Conservation (phyloP, 257 asterid genomes). For the Nicotiana obtusifolia region DNA sequence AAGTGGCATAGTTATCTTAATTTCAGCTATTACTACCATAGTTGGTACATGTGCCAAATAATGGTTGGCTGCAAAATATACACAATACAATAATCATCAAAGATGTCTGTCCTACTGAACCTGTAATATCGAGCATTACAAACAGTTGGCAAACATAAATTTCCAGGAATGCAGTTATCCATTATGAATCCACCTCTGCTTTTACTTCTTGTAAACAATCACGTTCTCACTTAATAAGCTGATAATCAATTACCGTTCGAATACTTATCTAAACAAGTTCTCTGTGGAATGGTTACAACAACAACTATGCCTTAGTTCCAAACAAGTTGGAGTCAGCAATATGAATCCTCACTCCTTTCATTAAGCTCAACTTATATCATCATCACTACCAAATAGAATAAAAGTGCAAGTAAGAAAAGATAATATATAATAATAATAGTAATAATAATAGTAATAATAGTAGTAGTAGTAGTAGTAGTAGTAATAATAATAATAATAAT, state of each 20-base stretch:
- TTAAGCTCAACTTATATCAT: no score
- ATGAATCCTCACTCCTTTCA: no score
- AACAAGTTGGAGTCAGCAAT: no score
- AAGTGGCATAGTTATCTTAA: no score
- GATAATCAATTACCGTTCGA: not conserved
- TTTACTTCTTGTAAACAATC: not conserved
- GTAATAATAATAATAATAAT: no score
- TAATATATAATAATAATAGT: no score
- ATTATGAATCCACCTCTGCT: not conserved
- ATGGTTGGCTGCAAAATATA: not conserved
- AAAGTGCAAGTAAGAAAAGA: no score
- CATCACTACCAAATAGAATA: no score
- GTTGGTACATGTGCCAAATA: not conserved
- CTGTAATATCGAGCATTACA: not conserved
- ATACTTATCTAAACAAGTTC: not conserved
- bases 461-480: no score
- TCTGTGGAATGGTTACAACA: not conserved
- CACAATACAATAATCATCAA: not conserved
- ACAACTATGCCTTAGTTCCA: no score
- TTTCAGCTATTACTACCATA: no score
- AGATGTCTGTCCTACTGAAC: not conserved
- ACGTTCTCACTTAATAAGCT: not conserved
- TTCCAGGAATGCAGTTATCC: not conserved
- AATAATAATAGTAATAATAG: no score
- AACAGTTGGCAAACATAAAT: not conserved